Percentiles rank a stretch among this genome's conserved stretches.
These are phyloP conservation scores for Helianthus tuberosus DNA, from an alignment of 129 eudicot species.

Conservation along the genomic window DNA sequence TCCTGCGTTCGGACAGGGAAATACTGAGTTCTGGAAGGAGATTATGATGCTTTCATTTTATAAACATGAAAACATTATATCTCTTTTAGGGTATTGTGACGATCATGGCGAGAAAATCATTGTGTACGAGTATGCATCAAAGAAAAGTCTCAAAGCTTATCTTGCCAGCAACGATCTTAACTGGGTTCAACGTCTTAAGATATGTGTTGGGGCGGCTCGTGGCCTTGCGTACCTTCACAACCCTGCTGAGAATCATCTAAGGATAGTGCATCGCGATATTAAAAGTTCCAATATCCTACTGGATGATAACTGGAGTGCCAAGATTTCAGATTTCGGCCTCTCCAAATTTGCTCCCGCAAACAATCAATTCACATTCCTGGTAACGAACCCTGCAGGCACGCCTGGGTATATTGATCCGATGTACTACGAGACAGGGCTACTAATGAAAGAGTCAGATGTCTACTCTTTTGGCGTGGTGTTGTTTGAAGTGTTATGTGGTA, in stretches of 20 bases:
- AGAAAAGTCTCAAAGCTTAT: background rate
- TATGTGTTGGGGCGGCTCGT: conserved; percentile 1
- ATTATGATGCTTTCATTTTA: background rate
- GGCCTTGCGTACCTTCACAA: background rate
- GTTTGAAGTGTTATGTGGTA: too few species aligned
- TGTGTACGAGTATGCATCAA: background rate
- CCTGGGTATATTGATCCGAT: background rate
- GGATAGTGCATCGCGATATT: background rate
- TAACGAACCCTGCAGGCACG: background rate
- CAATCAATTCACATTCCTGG: background rate
- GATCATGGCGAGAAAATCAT: background rate
- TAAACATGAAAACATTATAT: background rate
- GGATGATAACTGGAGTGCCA: background rate
- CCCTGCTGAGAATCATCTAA: background rate
- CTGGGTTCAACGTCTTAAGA: background rate
- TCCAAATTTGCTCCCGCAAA: background rate
- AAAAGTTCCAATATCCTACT: background rate
- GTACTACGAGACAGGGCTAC: background rate
- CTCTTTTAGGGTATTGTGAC: conserved; percentile 4
- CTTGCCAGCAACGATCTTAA: background rate
- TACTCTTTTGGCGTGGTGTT: too few species aligned
- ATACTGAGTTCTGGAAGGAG: background rate
- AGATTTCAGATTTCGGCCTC: background rate
- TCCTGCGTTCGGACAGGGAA: background rate
- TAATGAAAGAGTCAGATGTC: background rate